These are phyloP conservation scores for Glycyrrhiza uralensis DNA, from an alignment of 306 rosid species.

Conservation along the genomic window DNA sequence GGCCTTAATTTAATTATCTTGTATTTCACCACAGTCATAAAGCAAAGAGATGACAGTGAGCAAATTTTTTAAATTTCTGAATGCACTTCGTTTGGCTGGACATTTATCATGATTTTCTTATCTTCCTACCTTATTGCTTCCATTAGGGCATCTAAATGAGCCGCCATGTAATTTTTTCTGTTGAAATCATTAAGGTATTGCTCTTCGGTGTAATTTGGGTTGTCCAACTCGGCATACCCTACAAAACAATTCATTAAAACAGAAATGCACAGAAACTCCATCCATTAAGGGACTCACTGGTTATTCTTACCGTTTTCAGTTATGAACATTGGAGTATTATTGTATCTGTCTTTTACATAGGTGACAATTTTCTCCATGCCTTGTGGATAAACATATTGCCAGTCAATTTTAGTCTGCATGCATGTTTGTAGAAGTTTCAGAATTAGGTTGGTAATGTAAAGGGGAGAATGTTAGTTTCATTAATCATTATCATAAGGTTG, in stretches of 20 bases:
- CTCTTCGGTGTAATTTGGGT: slow-evolving; percentile 9
- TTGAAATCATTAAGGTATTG: slow-evolving; percentile 15
- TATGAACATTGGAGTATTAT: slow-evolving; percentile 53
- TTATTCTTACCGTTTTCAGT: slow-evolving; percentile 55
- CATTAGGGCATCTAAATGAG: slow-evolving; percentile 18
- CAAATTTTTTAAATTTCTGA: not conserved
- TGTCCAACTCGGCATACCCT: slow-evolving; percentile 7
- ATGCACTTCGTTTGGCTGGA: not conserved
- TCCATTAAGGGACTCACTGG: not conserved
- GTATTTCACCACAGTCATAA: not conserved
- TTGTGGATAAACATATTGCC: slow-evolving; percentile 48
- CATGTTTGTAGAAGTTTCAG: not conserved
- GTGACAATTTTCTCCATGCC: slow-evolving; percentile 54
- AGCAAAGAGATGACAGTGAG: not conserved
- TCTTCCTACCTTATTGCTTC: slow-evolving; percentile 28
- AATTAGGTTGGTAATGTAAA: not conserved
- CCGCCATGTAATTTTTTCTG: slow-evolving; percentile 18
- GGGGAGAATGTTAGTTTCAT: not conserved
- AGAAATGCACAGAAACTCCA: not conserved
- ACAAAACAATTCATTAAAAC: not conserved
- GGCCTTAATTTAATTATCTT: not conserved
- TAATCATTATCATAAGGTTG: not conserved
- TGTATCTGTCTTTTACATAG: slow-evolving; percentile 50
- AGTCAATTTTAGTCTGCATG: slow-evolving; percentile 38
- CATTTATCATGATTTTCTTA: not conserved